A percentile compares a stretch with the other conserved stretches of the same genome.
phyloP scores from a whole-genome alignment of 768 basidiomycete species.

The Gymnopilus junonius region DNA sequence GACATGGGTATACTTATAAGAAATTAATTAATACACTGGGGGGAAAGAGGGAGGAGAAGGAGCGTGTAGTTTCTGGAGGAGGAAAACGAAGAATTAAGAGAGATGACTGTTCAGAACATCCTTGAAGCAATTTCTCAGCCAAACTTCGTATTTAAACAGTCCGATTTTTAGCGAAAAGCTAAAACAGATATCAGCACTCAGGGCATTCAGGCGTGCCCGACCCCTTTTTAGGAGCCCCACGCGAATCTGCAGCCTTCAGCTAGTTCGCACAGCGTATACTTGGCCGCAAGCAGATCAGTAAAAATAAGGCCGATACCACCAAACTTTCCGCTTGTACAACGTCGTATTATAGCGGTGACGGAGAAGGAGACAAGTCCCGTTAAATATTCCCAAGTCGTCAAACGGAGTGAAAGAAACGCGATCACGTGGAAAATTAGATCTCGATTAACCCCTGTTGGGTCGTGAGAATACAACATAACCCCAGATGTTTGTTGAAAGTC shows the following conservation, averaged over 20 bases:
- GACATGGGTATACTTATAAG: constrained; percentile 22
- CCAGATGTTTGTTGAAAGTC: background rate
- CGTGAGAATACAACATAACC: background rate
- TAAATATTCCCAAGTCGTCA: background rate
- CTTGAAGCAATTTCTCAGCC: constrained; percentile 10
- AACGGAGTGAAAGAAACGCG: constrained; percentile 14
- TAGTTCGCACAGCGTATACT: background rate
- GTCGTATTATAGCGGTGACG: background rate
- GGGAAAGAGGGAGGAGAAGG: constrained; percentile 16
- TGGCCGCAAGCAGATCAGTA: background rate
- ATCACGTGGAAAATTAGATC: constrained; percentile 16
- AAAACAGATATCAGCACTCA: constrained; percentile 21
- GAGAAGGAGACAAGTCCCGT: background rate
- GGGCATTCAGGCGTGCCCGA: constrained; percentile 17
- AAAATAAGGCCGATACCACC: background rate
- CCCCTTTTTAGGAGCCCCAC: constrained; percentile 10
- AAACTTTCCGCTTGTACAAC: background rate
- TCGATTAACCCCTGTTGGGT: constrained; percentile 2
- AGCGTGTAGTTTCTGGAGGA: constrained; percentile 20
- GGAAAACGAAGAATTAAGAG: constrained; percentile 12
- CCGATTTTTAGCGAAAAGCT: constrained; percentile 13
- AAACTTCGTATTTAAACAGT: constrained; percentile 16
- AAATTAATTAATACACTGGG: constrained; percentile 21
- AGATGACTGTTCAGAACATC: constrained; percentile 22
- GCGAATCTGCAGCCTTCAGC: background rate